These are phyloP conservation scores for Akanthomyces lecanii DNA, from an alignment of 2,329 filamentous ascomycete species.

Conservation along the genomic window DNA sequence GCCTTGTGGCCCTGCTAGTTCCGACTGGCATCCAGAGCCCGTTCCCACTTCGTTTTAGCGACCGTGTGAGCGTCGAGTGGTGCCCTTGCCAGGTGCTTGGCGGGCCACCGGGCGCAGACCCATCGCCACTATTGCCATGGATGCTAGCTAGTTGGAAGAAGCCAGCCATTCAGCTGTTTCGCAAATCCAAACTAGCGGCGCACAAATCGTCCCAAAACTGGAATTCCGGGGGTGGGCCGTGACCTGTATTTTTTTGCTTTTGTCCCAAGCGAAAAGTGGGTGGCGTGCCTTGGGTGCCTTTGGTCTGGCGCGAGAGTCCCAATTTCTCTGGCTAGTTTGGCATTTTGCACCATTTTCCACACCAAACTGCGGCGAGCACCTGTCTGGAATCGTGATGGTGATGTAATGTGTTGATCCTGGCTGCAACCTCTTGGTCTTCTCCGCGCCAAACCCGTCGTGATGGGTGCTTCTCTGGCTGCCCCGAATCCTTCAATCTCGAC, in stretches of 20 bases:
- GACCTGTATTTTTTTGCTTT: neutral
- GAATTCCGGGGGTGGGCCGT: slow-evolving; percentile 10
- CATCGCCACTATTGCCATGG: neutral
- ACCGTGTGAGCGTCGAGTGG: neutral
- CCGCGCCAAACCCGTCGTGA: neutral
- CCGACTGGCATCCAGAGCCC: neutral
- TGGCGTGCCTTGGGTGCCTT: no score
- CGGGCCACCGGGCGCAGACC: neutral
- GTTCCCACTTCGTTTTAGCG: neutral
- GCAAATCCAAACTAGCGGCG: neutral
- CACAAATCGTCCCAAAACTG: slow-evolving; percentile 1
- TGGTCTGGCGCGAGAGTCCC: neutral
- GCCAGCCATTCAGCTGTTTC: slow-evolving; percentile 6
- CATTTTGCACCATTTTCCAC: neutral
- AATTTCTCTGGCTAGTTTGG: neutral
- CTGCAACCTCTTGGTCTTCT: neutral
- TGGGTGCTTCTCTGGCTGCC: neutral
- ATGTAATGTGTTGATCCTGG: slow-evolving; percentile 3
- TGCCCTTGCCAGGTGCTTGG: neutral
- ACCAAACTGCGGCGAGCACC: neutral
- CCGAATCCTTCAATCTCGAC: neutral
- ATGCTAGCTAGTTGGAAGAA: no score
- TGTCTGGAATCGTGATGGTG: neutral
- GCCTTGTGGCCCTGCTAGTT: neutral
- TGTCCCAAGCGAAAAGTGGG: slow-evolving; percentile 4